Conservation (phyloP, 140 eudicot genomes). For the Anethum foeniculum region DNA sequence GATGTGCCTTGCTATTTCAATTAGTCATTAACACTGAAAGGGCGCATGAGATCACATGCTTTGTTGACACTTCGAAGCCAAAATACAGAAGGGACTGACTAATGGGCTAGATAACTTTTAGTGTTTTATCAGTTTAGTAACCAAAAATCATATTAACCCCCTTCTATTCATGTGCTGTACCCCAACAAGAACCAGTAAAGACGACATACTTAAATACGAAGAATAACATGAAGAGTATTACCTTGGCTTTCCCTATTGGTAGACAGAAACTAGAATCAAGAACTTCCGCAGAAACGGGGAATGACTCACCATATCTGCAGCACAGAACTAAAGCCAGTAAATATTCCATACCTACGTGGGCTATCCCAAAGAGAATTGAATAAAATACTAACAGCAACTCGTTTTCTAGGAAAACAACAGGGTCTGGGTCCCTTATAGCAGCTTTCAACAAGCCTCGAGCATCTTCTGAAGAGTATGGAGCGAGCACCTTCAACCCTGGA, state of each 20-base stretch:
- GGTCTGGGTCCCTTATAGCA: conserved; percentile 87
- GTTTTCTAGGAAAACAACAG: conserved; percentile 79
- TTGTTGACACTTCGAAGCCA: neutral
- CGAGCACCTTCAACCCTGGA: conserved; percentile 77
- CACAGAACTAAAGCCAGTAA: neutral
- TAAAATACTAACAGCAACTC: conserved; percentile 54
- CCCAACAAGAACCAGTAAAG: neutral
- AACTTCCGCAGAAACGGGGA: conserved; percentile 67
- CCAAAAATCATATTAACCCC: neutral
- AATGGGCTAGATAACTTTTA: neutral
- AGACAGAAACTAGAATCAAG: conserved; percentile 66
- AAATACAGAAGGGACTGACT: neutral
- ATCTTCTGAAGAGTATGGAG: conserved; percentile 84
- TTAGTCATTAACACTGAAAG: neutral
- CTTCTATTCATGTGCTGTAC: neutral
- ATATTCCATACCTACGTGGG: neutral
- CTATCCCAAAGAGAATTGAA: neutral
- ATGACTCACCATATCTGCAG: conserved; percentile 69
- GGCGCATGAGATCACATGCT: neutral
- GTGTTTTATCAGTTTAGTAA: neutral
- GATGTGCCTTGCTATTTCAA: neutral
- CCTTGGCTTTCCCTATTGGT: conserved; percentile 91
- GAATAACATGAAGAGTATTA: conserved; percentile 1
- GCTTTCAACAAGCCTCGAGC: conserved; percentile 88
- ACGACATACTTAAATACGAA: neutral